Base-by-base conservation (phyloP, 148 eudicot species). In the Silene latifolia region DNA sequence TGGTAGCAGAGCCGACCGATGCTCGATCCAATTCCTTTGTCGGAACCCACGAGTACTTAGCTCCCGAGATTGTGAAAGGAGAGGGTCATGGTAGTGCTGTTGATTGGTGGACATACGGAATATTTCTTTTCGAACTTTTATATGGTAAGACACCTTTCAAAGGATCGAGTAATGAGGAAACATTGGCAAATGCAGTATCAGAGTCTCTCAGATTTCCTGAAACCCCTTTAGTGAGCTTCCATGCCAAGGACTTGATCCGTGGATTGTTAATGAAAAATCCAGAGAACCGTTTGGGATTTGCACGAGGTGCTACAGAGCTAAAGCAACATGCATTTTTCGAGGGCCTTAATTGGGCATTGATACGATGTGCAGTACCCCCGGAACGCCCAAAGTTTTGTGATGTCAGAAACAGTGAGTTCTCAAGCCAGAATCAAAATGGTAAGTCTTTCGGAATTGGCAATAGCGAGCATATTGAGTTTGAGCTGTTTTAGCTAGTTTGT, bases 41-140 rank as follows among this genome's bases (percentile, higher is more conserved):
- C 0, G 98, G 98, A 25, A 93, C 98, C 67, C 98, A 93, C 46
- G 98, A 93, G 78, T 93, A 93, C 74, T 85, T 92, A 80, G 94
- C 97, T 29, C 97, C 97, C 0, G 97, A 92, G 76, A 92, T 92
- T 63, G 87, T 93, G 73, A 89, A 86, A 79, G 93, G 96, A 17
- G 96, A 93, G 46, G 98, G 92, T 56, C 98, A 93, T 63, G 96
- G 98, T 42, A 90, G 96, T 69, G 91, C 98, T 20, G 98, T 91
- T 20, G 98, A 93, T 83, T 93, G 98, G 96, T 93, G 98, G 98
- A 93, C 96, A 0, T 80, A 79, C 39, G 97, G 97, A 46, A 81
- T 92, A 23, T 86, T 92, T 61, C 64, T 92, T 15, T 92, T 86
- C 15, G 97, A 92, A 86, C 84, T 92, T 56, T 69, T 90, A 58